phyloP scores from a whole-genome alignment of 305 asterid species.

The Nicotiana rustica region DNA sequence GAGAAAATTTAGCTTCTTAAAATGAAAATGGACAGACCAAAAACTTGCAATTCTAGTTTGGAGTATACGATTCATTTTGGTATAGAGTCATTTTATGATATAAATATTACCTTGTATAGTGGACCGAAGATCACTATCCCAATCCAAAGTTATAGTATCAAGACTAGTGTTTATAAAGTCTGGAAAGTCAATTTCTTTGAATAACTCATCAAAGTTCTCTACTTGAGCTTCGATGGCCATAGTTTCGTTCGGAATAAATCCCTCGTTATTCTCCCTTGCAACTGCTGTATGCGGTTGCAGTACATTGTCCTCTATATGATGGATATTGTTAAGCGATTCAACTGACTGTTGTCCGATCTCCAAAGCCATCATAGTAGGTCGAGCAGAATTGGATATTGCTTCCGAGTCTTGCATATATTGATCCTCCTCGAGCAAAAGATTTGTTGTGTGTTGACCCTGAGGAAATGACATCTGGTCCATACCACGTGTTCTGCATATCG shows the following conservation, averaged over 20 bases:
- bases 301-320: slow-evolving; percentile 4
- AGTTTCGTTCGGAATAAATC: not conserved
- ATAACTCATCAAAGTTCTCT: slow-evolving; percentile 11
- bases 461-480: not conserved
- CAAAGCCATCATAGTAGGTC: slow-evolving; percentile 7
- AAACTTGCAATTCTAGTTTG: not conserved
- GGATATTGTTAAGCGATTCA: not conserved
- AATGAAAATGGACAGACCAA: not conserved
- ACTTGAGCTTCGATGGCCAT: not conserved
- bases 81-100: not conserved
- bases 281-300: slow-evolving; percentile 14
- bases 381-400: not conserved
- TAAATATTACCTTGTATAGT: slow-evolving; percentile 28
- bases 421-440: slow-evolving; percentile 20
- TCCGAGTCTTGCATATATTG: slow-evolving; percentile 17
- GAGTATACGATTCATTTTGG: not conserved
- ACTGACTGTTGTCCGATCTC: slow-evolving; percentile 10
- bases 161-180: slow-evolving; percentile 9
- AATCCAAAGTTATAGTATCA: slow-evolving; percentile 7
- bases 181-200: slow-evolving; percentile 4
- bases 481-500: slow-evolving; percentile 25
- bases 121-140: not conserved
- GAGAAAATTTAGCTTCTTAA: not conserved
- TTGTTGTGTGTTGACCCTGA: not conserved
- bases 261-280: not conserved